phyloP scores from a whole-genome alignment of 2,329 filamentous ascomycete genomes.

The Pseudocercospora fuligena region DNA sequence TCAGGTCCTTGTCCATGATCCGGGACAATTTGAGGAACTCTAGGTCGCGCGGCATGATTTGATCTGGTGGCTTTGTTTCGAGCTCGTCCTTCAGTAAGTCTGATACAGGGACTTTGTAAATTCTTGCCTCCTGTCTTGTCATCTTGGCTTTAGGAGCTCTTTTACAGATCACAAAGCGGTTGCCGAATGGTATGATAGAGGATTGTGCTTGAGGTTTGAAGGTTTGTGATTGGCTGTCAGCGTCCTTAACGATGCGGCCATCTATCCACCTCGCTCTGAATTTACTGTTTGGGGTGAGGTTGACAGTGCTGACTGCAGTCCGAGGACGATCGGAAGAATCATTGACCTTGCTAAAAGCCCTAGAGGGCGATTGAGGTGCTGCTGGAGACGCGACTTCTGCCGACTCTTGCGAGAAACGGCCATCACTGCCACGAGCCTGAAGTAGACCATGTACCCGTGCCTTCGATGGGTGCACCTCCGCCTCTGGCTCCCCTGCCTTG shows the following conservation, averaged over 20 bases:
- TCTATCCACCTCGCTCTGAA: constrained; percentile 14
- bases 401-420: neutral
- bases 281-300: neutral
- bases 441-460: neutral
- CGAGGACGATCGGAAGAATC: neutral
- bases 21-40: constrained; percentile 19
- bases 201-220: neutral
- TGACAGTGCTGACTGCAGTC: neutral
- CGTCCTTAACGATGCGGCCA: constrained; percentile 9
- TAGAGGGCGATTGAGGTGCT: neutral
- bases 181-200: constrained; percentile 15
- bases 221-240: neutral
- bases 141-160: neutral
- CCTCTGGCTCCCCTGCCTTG: neutral
- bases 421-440: constrained; percentile 1
- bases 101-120: neutral
- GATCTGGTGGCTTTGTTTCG: constrained; percentile 4
- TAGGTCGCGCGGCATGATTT: constrained; percentile 23
- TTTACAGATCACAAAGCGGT: constrained; percentile 20
- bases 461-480: neutral
- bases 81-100: constrained; percentile 18
- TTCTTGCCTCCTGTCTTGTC: constrained; percentile 10
- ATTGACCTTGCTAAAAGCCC: neutral
- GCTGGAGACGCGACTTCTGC: neutral
- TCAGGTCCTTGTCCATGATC: constrained; percentile 16